These are phyloP conservation scores for Calocybe gangraenosa DNA, from an alignment of 768 basidiomycete species.

Conservation along the genomic window DNA sequence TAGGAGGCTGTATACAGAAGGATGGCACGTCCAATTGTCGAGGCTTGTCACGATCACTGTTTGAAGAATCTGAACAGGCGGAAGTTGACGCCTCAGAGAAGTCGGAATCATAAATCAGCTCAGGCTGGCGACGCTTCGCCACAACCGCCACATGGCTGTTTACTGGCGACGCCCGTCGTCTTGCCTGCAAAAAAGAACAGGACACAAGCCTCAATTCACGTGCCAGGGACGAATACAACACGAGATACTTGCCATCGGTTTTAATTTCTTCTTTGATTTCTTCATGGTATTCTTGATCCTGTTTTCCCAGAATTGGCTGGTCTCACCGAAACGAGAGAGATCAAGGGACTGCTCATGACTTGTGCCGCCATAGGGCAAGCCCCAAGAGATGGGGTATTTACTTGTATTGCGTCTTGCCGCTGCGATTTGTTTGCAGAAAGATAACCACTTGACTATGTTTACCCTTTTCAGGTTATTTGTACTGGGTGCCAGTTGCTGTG, in stretches of 20 bases:
- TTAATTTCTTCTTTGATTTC: constrained; percentile 7
- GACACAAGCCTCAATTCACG: neutral
- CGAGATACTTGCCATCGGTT: neutral
- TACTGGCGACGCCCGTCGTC: neutral
- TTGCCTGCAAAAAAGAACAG: neutral
- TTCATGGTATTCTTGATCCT: constrained; percentile 17
- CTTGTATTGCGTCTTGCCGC: constrained; percentile 28
- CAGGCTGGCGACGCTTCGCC: neutral
- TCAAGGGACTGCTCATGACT: constrained; percentile 13
- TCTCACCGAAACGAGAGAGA: constrained; percentile 30
- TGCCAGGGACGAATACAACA: neutral
- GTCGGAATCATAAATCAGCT: constrained; percentile 47
- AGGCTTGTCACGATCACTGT: constrained; percentile 17
- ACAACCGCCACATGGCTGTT: neutral
- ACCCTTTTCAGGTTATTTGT: constrained; percentile 26
- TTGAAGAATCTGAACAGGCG: constrained; percentile 35
- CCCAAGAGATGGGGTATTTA: constrained; percentile 24
- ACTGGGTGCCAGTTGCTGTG: constrained; percentile 35
- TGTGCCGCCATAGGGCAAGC: constrained; percentile 24
- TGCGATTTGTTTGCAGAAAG: constrained; percentile 34
- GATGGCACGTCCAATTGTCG: constrained; percentile 28
- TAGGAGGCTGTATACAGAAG: constrained; percentile 31
- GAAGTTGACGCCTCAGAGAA: constrained; percentile 51
- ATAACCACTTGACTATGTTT: constrained; percentile 42
- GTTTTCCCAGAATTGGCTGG: constrained; percentile 23